Base-by-base conservation (phyloP, 805 yeast genomes). In the Cyberlindnera mycetangii region DNA sequence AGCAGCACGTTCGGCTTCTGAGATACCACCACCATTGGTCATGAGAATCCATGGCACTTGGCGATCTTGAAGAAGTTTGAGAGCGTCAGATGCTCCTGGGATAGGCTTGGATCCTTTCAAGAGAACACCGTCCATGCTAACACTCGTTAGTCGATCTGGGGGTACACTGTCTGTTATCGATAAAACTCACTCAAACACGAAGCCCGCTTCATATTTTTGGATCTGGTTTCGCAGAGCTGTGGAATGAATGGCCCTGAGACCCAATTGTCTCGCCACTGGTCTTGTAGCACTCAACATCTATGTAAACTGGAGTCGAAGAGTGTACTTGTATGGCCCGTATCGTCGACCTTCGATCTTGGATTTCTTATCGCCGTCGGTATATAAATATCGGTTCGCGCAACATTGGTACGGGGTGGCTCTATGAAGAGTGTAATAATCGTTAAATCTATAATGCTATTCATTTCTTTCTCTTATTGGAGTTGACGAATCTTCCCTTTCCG, bases 11-110 rank as follows among this genome's bases (percentile, higher is more conserved):
- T 70, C 73, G 5, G 56, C 48, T 57, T 89, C 97, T 11, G 76
- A 65, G 25, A 74, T 74, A 2, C 97, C 97, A 7, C 97, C 97
- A 16, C 97, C 97, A 61, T 90, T 89, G 7, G 97, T 89, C 60
- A 90, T 70, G 33, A 90, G 60, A n/a, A 89, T 78, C 67, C 79
- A 90, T 1, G 97, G 96, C 7, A 89, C 69, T 16, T 74, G 71
- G 18, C 72, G 58, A 7, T 71, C 50, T 35, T 81, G 68, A 37
- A 90, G 67, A 15, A 77, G 60, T 37, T 69, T 60, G 24, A 86
- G 66, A 0, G 95, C 85, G 15, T 71, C 72, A 11, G 67, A 67
- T 2, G 96, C 96, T 35, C 70, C 71, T 2, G 80, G 78, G 37
- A 89, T 77, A 1, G 90, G 78, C 39, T 71, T 71, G 17, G 76